A percentile compares a stretch with the other conserved stretches of the same genome.
These are phyloP conservation scores for Trifolium pratense DNA, from an alignment of 306 rosid genomes.

Conservation along the genomic window DNA sequence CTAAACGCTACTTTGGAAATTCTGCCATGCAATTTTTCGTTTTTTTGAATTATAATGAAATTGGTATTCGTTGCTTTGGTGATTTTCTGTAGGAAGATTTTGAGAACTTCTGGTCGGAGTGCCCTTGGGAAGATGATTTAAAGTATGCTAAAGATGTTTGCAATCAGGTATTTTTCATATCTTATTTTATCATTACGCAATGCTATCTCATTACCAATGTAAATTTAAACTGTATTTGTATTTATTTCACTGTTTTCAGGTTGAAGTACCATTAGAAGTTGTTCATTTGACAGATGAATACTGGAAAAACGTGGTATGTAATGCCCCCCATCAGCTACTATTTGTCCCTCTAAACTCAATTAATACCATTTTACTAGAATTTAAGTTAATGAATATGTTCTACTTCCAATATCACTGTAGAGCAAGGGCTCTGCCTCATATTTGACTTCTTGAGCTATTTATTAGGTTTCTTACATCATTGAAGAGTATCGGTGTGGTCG, in stretches of 20 bases:
- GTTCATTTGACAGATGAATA: slow-evolving; percentile 95
- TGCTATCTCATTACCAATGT: slow-evolving; percentile 17
- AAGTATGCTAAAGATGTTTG: slow-evolving; percentile 85
- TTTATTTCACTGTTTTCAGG: slow-evolving; percentile 52
- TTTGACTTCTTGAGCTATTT: slow-evolving; percentile 32
- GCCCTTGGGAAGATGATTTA: slow-evolving; percentile 98
- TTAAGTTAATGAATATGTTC: background rate
- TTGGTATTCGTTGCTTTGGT: background rate
- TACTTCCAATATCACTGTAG: slow-evolving; percentile 1
- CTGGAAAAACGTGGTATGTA: slow-evolving; percentile 86
- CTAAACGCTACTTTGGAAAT: background rate
- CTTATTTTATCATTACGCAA: background rate
- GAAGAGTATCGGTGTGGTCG: slow-evolving; percentile 91
- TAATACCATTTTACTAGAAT: background rate
- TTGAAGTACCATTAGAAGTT: slow-evolving; percentile 81
- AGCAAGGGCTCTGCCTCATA: background rate
- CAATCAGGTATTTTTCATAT: slow-evolving; percentile 59
- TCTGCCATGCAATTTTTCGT: background rate
- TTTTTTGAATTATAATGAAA: background rate
- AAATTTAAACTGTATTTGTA: slow-evolving; percentile 16
- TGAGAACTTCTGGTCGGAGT: slow-evolving; percentile 92
- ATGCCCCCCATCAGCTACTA: background rate
- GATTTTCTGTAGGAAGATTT: slow-evolving; percentile 80
- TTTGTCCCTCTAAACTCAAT: background rate
- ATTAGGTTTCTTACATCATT: slow-evolving; percentile 84